Percentiles rank a stretch among this genome's conserved stretches.
Evolutionary conservation across 176 grass and related monocot species (phyloP).

Genomic region (Alloteropsis semialata): DNA sequence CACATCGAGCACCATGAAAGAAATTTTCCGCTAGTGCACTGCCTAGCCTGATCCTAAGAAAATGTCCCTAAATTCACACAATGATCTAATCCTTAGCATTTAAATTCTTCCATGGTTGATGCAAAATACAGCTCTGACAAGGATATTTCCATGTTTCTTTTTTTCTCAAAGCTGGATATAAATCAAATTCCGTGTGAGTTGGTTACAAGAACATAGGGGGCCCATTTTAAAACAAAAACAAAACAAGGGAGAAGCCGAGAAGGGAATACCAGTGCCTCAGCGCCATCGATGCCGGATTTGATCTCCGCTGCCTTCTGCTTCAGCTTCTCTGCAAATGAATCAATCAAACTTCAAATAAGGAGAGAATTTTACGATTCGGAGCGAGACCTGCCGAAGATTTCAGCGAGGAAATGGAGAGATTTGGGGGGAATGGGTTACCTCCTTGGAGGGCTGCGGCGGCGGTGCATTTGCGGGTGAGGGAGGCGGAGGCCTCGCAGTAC

Average conservation of each 20-base stretch:
- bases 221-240: neutral
- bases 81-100: neutral
- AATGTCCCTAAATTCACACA: neutral
- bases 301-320: slow-evolving; percentile 85
- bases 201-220: neutral
- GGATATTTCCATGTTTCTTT: neutral
- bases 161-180: neutral
- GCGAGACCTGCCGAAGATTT: neutral
- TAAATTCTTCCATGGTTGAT: neutral
- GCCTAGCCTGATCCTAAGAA: neutral
- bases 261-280: slow-evolving; percentile 58
- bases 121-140: neutral
- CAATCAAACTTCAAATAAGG: neutral
- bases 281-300: slow-evolving; percentile 78
- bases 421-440: slow-evolving; percentile 35
- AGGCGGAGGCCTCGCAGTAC: slow-evolving; percentile 85
- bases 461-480: slow-evolving; percentile 71
- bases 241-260: neutral
- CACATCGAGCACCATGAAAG: neutral
- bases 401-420: neutral
- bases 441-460: slow-evolving; percentile 54
- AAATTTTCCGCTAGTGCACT: neutral
- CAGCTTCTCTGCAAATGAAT: slow-evolving; percentile 54
- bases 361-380: neutral
- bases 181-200: neutral